Evolutionary conservation across 805 yeast genomes (phyloP), one percentile per base, ranked within the genome.

Genomic region (Schwanniomyces pseudopolymorphus): DNA sequence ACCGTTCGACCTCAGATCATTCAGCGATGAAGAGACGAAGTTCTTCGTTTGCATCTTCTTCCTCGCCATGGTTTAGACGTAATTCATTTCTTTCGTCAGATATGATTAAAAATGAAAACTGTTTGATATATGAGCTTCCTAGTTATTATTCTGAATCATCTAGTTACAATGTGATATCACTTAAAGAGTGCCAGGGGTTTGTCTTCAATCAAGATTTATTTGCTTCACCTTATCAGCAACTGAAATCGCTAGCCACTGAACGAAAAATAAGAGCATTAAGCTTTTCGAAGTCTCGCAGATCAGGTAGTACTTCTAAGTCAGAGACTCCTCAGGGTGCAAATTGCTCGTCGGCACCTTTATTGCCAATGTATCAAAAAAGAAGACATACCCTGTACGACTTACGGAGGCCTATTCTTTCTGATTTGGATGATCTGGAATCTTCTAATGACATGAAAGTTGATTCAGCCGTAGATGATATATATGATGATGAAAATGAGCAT

Each of bases 131-230:
- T 51, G 83, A 82, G 55, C 52, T 71, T 14, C 57, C 68, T 10
- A 62, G 60, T 42, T 73, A 70, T 48, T 63, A 60, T 33, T 53
- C 58, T 33, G 63, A 60, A 22, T 40, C 60, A 3, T 45, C 63
- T 1, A 54, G 66, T 41, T 64, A 60, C 47, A 66, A 58, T 46
- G 63, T 70, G 13, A 70, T 83, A 31, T 72, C 79, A 13, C 65
- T 83, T 33, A 73, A 71, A 20, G 86, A 84, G 55, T 77, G 85
- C 26, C 91, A 86, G 58, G 94, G 94, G 2, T 86, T 85, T 55
- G 64, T 79, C 2, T 86, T 89, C 80, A 85, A 86, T 59, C 91
- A 85, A 57, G 91, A 85, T 55, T 64, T 85, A 39, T 86, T 85
- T 72, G 91, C 89, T 2, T 72, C 84, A 1, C 83, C 84, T 24